Evolutionary conservation across 257 asterid genomes (phyloP).

Genomic region (Solanum raphanifolium): DNA sequence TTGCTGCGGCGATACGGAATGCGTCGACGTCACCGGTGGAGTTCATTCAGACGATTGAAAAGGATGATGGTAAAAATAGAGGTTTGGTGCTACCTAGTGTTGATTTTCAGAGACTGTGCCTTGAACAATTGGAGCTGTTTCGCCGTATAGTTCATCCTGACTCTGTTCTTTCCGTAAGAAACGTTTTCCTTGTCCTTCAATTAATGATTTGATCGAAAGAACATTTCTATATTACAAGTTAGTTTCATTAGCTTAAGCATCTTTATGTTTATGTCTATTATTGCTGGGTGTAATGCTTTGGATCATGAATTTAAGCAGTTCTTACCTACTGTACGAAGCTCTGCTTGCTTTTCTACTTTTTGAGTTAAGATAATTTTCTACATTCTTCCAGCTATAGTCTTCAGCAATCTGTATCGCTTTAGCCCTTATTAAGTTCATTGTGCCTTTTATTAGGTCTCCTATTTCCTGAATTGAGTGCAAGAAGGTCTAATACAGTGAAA

Average conservation of each 20-base stretch:
- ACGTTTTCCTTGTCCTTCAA: neutral
- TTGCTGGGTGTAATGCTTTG: neutral
- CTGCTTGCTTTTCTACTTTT: neutral
- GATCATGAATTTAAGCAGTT: neutral
- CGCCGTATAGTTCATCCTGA: constrained; percentile 71
- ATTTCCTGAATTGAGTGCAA: neutral
- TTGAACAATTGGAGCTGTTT: constrained; percentile 79
- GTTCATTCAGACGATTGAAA: constrained; percentile 61
- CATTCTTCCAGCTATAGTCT: neutral
- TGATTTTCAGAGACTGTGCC: constrained; percentile 76
- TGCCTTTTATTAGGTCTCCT: neutral
- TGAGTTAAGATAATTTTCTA: neutral
- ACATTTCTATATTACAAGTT: neutral
- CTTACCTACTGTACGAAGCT: neutral
- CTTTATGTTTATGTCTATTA: neutral
- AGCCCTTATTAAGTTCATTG: neutral
- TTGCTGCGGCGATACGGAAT: constrained; percentile 54
- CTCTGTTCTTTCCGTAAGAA: constrained; percentile 60
- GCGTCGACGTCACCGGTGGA: constrained; percentile 93
- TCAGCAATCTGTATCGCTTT: neutral
- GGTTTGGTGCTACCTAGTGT: constrained; percentile 74
- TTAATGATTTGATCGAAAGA: neutral
- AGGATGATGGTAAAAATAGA: constrained; percentile 23
- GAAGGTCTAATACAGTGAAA: neutral
- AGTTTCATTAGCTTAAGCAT: neutral